These are phyloP conservation scores for Gossypium davidsonii DNA, from an alignment of 441 rosid genomes.

Conservation along the genomic window DNA sequence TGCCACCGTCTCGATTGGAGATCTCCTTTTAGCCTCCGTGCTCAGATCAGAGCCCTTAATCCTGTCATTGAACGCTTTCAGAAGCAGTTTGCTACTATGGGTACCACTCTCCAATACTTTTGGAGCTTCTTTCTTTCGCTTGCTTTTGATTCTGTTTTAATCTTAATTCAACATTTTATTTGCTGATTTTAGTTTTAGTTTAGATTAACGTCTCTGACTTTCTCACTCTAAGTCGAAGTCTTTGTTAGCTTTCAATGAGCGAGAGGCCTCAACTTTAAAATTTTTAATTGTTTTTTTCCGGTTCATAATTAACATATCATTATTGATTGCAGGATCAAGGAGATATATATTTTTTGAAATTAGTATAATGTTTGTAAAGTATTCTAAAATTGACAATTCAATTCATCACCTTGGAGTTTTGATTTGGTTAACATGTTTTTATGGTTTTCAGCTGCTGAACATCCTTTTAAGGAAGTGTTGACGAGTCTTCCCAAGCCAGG, in stretches of 20 bases:
- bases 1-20: slow-evolving; percentile 65
- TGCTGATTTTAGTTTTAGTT: neutral
- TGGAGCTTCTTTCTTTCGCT: slow-evolving; percentile 7
- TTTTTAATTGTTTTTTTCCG: neutral
- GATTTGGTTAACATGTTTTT: neutral
- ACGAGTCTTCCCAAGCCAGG: slow-evolving; percentile 90
- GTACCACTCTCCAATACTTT: slow-evolving; percentile 35
- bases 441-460: slow-evolving; percentile 67
- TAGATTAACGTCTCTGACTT: neutral
- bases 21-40: slow-evolving; percentile 49
- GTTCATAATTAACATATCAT: neutral
- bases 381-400: neutral
- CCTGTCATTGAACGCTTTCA: slow-evolving; percentile 59
- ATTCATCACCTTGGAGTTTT: neutral
- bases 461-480: slow-evolving; percentile 78
- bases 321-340: neutral
- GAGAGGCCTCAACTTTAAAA: neutral
- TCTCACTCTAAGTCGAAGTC: neutral
- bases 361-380: neutral
- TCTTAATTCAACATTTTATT: neutral
- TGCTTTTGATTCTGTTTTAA: neutral
- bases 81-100: slow-evolving; percentile 75
- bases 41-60: slow-evolving; percentile 58
- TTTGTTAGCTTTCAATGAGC: neutral
- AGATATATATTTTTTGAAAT: neutral